These are phyloP conservation scores for Yamadazyma sp. DNA, from an alignment of 1,139 yeast species.

Conservation along the genomic window DNA sequence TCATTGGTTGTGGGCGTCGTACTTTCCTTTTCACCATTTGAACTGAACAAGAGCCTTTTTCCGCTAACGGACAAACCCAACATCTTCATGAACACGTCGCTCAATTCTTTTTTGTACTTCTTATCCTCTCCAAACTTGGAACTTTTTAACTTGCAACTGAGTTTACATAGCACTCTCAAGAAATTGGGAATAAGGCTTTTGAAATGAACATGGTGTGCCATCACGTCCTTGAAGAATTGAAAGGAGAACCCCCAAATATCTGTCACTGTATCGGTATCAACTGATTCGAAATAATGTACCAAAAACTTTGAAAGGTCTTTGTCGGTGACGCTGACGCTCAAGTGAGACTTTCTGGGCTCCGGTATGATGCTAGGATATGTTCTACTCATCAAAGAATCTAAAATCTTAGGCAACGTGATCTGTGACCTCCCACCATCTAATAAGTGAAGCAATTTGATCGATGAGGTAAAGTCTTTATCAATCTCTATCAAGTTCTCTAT, in stretches of 20 bases:
- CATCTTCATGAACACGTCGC: conserved; percentile 61
- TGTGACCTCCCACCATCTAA: conserved; percentile 86
- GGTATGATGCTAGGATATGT: conserved; percentile 32
- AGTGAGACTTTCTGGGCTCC: conserved; percentile 39
- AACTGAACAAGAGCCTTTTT: conserved; percentile 16
- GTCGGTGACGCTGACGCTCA: conserved; percentile 43
- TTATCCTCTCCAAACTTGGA: conserved; percentile 63
- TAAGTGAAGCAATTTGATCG: conserved; percentile 60
- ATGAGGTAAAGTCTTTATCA: conserved; percentile 21
- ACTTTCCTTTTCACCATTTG: conserved; percentile 11
- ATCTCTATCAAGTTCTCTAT: conserved; percentile 60
- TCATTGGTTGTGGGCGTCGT: conserved; percentile 1
- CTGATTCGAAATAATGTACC: conserved; percentile 56
- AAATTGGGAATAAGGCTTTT: conserved; percentile 51
- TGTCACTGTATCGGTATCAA: conserved; percentile 74
- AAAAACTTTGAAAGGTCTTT: conserved; percentile 51
- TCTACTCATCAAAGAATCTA: conserved; percentile 51
- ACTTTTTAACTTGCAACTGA: conserved; percentile 57
- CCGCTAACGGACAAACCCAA: conserved; percentile 34
- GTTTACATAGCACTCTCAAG: conserved; percentile 47
- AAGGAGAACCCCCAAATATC: conserved; percentile 68
- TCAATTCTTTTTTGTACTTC: conserved; percentile 61
- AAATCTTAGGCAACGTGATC: conserved; percentile 65
- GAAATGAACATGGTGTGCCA: conserved; percentile 49
- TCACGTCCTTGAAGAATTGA: conserved; percentile 59